Evolutionary conservation across 139 green algal genomes (phyloP), one percentile per base, ranked within the genome.

Genomic region (Diplosphaera chodatii): DNA sequence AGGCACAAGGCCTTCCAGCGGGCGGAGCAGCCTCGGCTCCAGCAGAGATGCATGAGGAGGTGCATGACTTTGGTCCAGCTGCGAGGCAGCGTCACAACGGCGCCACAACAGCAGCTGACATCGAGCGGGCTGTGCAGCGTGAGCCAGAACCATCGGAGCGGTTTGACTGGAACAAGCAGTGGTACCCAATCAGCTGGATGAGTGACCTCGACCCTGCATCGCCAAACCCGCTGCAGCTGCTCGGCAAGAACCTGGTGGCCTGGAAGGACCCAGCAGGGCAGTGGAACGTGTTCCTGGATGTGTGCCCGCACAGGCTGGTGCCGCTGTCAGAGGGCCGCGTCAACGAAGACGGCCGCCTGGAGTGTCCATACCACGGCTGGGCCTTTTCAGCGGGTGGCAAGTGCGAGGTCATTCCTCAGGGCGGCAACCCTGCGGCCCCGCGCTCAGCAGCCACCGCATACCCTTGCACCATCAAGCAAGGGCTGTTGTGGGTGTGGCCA

Each of bases 281-380:
- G 5, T 81, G 76, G 76, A 71, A 67, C 10, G 59, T 32, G 27
- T 77, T 77, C 40, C 37, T 55, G n/a, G 74, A 80, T 65, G 37
- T 64, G 29, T 87, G 82, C 74, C 82, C 82, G 1, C 82, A 87
- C 67, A 72, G 83, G 20, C 72, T 85, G 63, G 77, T 82, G 18
- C 83, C 83, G 18, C 69, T 88, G 62, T 77, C 66, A 22, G 83
- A 88, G 34, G 82, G 82, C 5, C 69, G 82, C 15, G 72, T 88
- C 33, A 59, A 69, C 20, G 55, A 75, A 1, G 40, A 76, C 23
- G 79, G 79, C 10, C 33, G 73, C 21, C 74, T 88, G 56, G 40
- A 76, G 21, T 82, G 71, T 32, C 63, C 62, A 1, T 80, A 80
- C 31, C 77, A 78, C 56, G 80, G 80, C 32, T 84, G 77, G 82